Conservation (phyloP, 306 rosid genomes). For the Cucumis melo region DNA sequence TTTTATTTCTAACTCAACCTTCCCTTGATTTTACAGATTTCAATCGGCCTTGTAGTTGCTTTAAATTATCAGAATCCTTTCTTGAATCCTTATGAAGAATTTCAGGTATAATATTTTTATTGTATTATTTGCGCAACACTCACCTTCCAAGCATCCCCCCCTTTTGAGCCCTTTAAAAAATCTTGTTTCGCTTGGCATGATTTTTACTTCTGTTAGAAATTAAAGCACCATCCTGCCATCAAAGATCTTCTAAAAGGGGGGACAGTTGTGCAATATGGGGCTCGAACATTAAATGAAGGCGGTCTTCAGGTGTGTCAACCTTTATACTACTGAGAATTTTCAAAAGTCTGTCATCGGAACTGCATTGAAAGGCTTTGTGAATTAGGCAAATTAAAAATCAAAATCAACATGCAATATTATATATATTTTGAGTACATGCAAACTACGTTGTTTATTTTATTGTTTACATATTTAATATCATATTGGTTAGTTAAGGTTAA, state of each 20-base stretch:
- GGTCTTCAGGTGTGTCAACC: slow-evolving; percentile 71
- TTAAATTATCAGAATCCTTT: slow-evolving; percentile 75
- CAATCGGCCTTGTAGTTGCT: slow-evolving; percentile 84
- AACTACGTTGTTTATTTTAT: neutral
- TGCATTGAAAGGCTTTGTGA: neutral
- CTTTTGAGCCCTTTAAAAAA: neutral
- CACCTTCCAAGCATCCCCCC: neutral
- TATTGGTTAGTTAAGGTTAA: neutral
- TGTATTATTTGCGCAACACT: neutral
- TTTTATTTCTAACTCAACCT: slow-evolving; percentile 1
- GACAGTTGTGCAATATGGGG: slow-evolving; percentile 80
- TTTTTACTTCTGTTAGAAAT: slow-evolving; percentile 34
- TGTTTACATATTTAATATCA: neutral
- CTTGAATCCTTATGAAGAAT: slow-evolving; percentile 84
- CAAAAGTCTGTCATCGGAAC: no score
- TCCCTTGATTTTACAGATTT: slow-evolving; percentile 37
- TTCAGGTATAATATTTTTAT: slow-evolving; percentile 49
- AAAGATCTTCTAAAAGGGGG: slow-evolving; percentile 70
- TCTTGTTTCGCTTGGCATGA: neutral
- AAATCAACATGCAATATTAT: neutral
- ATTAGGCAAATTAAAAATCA: neutral
- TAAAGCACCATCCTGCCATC: slow-evolving; percentile 86
- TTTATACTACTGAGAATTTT: neutral
- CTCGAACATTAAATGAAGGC: slow-evolving; percentile 93
- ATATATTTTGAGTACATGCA: neutral